Conservation (phyloP, 2,329 filamentous ascomycete species). For the Monascus ruber region DNA sequence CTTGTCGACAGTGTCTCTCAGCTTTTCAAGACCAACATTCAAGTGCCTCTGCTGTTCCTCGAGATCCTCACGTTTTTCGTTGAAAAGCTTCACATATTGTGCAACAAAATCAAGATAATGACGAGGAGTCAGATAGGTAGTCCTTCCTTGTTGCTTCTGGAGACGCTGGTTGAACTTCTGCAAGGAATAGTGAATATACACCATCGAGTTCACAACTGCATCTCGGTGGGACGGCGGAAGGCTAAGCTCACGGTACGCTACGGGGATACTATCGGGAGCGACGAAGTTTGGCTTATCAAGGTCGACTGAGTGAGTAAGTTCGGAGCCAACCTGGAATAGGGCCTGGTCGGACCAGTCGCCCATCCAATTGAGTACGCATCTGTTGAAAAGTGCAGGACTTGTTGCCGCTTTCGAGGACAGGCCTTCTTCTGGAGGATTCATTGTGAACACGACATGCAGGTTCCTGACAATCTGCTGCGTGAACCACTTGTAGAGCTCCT, state of each 20-base stretch:
- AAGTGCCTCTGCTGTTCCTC: slow-evolving; percentile 98
- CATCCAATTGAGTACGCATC: slow-evolving; percentile 99
- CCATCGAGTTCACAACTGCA: slow-evolving; percentile 93
- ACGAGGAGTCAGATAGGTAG: slow-evolving; percentile 86
- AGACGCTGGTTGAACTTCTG: slow-evolving; percentile 81
- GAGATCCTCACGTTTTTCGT: slow-evolving; percentile 94
- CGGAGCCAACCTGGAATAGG: slow-evolving; percentile 91
- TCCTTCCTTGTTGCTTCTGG: slow-evolving; percentile 80
- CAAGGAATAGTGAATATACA: slow-evolving; percentile 93
- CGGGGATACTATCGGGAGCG: slow-evolving; percentile 81
- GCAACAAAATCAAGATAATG: slow-evolving; percentile 98
- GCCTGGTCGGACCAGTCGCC: slow-evolving; percentile 99
- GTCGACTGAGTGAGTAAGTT: slow-evolving; percentile 92
- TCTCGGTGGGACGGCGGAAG: slow-evolving; percentile 85
- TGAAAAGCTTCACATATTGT: slow-evolving; percentile 94
- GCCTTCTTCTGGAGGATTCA: slow-evolving; percentile 96
- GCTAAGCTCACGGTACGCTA: slow-evolving; percentile 75
- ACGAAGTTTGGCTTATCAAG: slow-evolving; percentile 77
- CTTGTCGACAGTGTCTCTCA: slow-evolving; percentile 93
- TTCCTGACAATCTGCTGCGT: slow-evolving; percentile 99
- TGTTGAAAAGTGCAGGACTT: slow-evolving; percentile 96
- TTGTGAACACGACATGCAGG: slow-evolving; percentile 96
- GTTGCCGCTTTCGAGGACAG: slow-evolving; percentile 93
- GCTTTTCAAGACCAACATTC: slow-evolving; percentile 94
- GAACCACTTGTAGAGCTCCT: slow-evolving; percentile 99